phyloP scores from a whole-genome alignment of 2,329 filamentous ascomycete genomes.

The Cladosporium halotolerans region DNA sequence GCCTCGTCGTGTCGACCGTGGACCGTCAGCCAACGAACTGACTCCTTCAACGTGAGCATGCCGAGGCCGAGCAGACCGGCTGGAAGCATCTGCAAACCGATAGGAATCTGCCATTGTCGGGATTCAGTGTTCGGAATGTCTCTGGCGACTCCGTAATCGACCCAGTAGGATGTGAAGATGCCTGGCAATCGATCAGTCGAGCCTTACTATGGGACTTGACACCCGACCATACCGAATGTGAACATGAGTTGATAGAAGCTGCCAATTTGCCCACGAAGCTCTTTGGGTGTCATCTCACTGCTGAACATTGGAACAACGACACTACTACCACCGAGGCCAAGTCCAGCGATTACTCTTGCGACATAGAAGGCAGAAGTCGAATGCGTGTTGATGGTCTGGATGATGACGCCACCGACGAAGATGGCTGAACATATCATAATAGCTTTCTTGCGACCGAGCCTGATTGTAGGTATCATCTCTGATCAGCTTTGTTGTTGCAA shows the following conservation, averaged over 20 bases:
- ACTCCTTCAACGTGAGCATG: conserved; percentile 45
- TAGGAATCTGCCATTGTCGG: conserved; percentile 51
- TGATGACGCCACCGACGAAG: conserved; percentile 36
- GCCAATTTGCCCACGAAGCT: conserved; percentile 44
- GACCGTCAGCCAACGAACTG: conserved; percentile 46
- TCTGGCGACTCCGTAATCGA: conserved; percentile 44
- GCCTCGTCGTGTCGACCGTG: conserved; percentile 41
- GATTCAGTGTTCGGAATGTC: conserved; percentile 27
- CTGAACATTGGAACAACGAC: conserved; percentile 39
- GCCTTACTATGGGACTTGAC: too few species aligned
- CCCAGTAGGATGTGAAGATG: conserved; percentile 49
- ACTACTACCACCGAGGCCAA: conserved; percentile 45
- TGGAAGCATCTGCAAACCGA: conserved; percentile 47
- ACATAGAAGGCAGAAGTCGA: conserved; percentile 41
- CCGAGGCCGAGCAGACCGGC: conserved; percentile 44
- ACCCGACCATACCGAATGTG: conserved; percentile 37
- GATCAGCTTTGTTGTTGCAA: too few species aligned
- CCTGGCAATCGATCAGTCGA: conserved; percentile 4
- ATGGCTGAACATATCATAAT: conserved; percentile 42
- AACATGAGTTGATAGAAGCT: conserved; percentile 49
- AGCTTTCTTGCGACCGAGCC: conserved; percentile 39
- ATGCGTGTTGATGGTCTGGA: conserved; percentile 45
- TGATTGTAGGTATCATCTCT: too few species aligned
- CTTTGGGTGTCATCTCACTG: conserved; percentile 37
- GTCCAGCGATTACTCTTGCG: conserved; percentile 42